A percentile compares a stretch with the other conserved stretches of the same genome.
phyloP scores from a whole-genome alignment of 257 asterid genomes.

The Capsicum chinense region DNA sequence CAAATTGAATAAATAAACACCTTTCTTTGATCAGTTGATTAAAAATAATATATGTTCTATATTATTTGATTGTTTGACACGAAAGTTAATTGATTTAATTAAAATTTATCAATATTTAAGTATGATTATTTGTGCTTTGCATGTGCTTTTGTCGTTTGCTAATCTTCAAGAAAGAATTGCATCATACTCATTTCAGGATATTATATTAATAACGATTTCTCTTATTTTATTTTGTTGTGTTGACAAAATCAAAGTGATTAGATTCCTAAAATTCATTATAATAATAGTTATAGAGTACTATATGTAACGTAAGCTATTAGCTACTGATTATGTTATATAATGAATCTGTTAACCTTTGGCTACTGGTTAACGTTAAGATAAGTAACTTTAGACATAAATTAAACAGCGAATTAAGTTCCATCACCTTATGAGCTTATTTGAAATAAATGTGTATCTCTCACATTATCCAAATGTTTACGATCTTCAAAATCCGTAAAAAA shows the following conservation, averaged over 20 bases:
- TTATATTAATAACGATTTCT: not conserved
- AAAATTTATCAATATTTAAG: not conserved
- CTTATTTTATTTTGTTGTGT: not conserved
- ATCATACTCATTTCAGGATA: not conserved
- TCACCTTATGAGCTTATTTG: too few species aligned
- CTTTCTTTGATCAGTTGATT: not conserved
- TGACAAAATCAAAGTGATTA: not conserved
- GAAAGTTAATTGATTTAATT: not conserved
- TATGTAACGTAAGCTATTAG: not conserved
- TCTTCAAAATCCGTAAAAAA: too few species aligned
- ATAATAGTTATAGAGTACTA: not conserved
- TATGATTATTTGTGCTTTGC: not conserved
- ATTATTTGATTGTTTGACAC: not conserved
- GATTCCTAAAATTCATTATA: not conserved
- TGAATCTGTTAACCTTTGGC: not conserved
- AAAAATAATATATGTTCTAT: not conserved
- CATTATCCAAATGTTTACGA: too few species aligned
- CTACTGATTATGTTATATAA: not conserved
- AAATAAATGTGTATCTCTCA: too few species aligned
- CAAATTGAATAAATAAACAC: not conserved
- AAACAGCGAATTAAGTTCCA: not conserved
- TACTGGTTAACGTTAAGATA: not conserved
- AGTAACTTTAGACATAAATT: not conserved
- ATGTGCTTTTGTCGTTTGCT: not conserved
- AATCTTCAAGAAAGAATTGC: conserved; percentile 1